Percentiles rank a stretch among this genome's conserved stretches.
Evolutionary conservation across 2,329 filamentous ascomycete genomes (phyloP).

Genomic region (Rhinocladiella mackenziei): DNA sequence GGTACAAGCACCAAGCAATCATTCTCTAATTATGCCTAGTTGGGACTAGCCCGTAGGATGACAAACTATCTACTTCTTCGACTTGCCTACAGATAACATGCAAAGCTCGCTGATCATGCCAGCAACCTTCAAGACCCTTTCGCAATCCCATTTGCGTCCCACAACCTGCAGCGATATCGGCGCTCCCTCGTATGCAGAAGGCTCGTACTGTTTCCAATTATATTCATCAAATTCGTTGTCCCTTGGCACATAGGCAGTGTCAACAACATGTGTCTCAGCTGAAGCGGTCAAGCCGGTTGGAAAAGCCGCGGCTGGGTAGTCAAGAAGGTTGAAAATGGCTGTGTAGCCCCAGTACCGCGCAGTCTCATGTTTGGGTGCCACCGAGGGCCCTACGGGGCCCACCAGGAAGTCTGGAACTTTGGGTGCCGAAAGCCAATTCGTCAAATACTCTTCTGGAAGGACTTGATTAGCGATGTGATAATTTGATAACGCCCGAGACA

Average conservation of each 20-base stretch:
- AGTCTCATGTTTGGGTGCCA: slow-evolving; percentile 32
- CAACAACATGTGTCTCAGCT: neutral
- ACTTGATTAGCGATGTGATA: slow-evolving; percentile 31
- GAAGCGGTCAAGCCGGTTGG: slow-evolving; percentile 25
- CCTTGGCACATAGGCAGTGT: neutral
- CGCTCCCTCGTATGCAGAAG: neutral
- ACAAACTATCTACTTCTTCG: too few relatives aligned
- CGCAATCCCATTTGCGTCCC: slow-evolving; percentile 3
- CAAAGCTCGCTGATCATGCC: neutral
- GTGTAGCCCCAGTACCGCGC: slow-evolving; percentile 37
- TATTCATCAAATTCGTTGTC: slow-evolving; percentile 5
- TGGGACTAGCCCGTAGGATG: too few relatives aligned
- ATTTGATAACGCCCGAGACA: slow-evolving; percentile 35
- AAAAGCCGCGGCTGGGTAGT: slow-evolving; percentile 34
- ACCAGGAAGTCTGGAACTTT: slow-evolving; percentile 33
- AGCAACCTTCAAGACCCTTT: neutral
- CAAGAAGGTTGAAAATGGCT: slow-evolving; percentile 35
- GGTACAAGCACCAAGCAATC: too few relatives aligned
- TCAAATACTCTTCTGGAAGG: slow-evolving; percentile 19
- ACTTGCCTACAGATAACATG: too few relatives aligned
- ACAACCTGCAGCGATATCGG: slow-evolving; percentile 2
- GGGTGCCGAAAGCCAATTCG: slow-evolving; percentile 31
- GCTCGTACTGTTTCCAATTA: neutral
- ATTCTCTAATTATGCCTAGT: too few relatives aligned
- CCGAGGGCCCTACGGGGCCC: slow-evolving; percentile 33